Base-by-base conservation (phyloP, 2,329 filamentous ascomycete species). In the Penicillium sp. region DNA sequence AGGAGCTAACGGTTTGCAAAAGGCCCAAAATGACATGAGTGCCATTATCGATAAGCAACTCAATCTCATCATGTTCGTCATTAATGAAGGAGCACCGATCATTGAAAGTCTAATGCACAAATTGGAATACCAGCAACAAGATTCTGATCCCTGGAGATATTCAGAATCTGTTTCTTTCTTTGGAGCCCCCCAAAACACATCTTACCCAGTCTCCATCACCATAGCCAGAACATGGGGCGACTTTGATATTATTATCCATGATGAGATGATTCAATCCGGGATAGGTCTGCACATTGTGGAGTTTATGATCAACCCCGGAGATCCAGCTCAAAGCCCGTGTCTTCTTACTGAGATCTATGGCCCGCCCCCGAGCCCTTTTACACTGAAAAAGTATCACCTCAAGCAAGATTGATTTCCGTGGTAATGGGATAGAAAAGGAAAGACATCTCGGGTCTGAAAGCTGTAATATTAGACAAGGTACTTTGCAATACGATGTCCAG, bases 91-190 rank as follows among this genome's bases (percentile, higher is more conserved):
- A 31, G n/a, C 5, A 22, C 16, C 34, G 11, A 16, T 40, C 2
- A 35, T 39, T 18, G 35, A 50, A 31, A 40, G 26, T 6, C 10
- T 40, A 14, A 40, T 50, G 35, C 47, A 50, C n/a, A 8, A 3
- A 16, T 40, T 39, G 34, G 24, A 50, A 31, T 26, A 26, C n/a
- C 9, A 22, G 4, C 47, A 22, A 5, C n/a, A 39, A 8, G 22
- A 31, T 20, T 37, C 34, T 14, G 22, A 13, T 29, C 34, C 9
- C 13, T 49, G 47, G 47, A 7, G 8, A 49, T 49, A 49, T 16
- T 31, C 47, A 20, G 47, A 49, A 29, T 49, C 47, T 8, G 20
- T 49, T 39, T 49, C 47, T 39, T 49, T 49, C 47, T 39, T 49
- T 10, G 47, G 47, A 6, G 3, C 47, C 13, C 47, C 47, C 6